phyloP scores from a whole-genome alignment of 768 basidiomycete species.

The Naganishia vaughanmartiniae region DNA sequence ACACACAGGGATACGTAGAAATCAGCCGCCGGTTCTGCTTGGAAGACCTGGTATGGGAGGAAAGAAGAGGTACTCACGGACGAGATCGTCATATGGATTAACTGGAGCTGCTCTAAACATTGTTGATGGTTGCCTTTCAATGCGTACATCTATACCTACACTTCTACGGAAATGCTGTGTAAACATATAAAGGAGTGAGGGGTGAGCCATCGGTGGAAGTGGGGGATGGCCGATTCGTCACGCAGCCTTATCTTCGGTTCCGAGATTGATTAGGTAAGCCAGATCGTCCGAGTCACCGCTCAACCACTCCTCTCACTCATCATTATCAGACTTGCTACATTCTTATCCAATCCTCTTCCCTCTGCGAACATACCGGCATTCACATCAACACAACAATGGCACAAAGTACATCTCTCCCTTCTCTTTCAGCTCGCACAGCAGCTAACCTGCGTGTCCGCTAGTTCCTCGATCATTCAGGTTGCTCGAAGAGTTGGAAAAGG shows the following conservation, averaged over 20 bases:
- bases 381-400: slow-evolving; percentile 13
- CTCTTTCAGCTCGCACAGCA: too few relatives aligned
- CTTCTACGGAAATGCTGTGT: too few relatives aligned
- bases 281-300: background rate
- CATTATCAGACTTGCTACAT: background rate
- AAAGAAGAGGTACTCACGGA: slow-evolving; percentile 61
- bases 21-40: too few relatives aligned
- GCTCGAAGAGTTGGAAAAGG: slow-evolving; percentile 97
- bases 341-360: too few relatives aligned
- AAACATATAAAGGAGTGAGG: too few relatives aligned
- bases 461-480: slow-evolving; percentile 96
- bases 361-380: background rate
- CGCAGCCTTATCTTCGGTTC: background rate
- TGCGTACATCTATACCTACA: too few relatives aligned
- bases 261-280: background rate
- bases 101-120: slow-evolving; percentile 72
- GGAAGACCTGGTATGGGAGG: too few relatives aligned
- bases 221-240: background rate
- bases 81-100: slow-evolving; percentile 86
- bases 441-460: slow-evolving; percentile 47
- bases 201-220: too few relatives aligned
- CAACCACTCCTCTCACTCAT: too few relatives aligned
- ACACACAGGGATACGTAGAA: too few relatives aligned
- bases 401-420: slow-evolving; percentile 8
- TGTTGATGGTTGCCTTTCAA: background rate